Percentiles rank a stretch among this genome's conserved stretches.
These are phyloP conservation scores for Cryphonectria naterciae DNA, from an alignment of 2,329 filamentous ascomycete genomes.

Conservation along the genomic window DNA sequence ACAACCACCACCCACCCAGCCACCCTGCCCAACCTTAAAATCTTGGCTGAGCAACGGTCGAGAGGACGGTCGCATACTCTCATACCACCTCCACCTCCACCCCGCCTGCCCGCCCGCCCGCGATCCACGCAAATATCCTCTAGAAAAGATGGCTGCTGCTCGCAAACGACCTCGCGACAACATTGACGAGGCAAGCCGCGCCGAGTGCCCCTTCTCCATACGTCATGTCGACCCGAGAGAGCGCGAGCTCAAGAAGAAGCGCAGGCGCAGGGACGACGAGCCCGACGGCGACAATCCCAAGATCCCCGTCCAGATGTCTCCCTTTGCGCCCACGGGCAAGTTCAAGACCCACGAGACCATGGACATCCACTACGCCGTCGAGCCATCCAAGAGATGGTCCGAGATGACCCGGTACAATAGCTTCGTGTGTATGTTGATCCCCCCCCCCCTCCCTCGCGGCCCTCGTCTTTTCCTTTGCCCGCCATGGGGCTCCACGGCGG, in stretches of 20 bases:
- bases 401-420: slow-evolving; percentile 66
- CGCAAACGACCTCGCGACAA: slow-evolving; percentile 56
- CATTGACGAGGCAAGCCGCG: slow-evolving; percentile 52
- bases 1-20: not conserved
- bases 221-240: slow-evolving; percentile 51
- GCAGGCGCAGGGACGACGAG: slow-evolving; percentile 49
- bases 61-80: not conserved
- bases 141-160: slow-evolving; percentile 43
- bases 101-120: slow-evolving; percentile 27
- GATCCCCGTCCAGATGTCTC: slow-evolving; percentile 55
- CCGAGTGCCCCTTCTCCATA: slow-evolving; percentile 60
- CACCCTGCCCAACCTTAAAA: not conserved
- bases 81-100: not conserved
- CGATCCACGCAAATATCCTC: slow-evolving; percentile 16
- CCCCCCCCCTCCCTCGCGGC: not conserved
- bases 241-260: slow-evolving; percentile 51
- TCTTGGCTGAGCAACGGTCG: not conserved
- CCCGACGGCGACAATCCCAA: slow-evolving; percentile 49
- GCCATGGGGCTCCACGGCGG: not conserved
- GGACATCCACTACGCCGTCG: slow-evolving; percentile 59
- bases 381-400: slow-evolving; percentile 57
- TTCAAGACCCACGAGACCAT: slow-evolving; percentile 59
- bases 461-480: not conserved
- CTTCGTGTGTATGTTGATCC: slow-evolving; percentile 60
- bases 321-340: slow-evolving; percentile 57